Base-by-base conservation (phyloP, 306 rosid species). In the Lagenaria siceraria region DNA sequence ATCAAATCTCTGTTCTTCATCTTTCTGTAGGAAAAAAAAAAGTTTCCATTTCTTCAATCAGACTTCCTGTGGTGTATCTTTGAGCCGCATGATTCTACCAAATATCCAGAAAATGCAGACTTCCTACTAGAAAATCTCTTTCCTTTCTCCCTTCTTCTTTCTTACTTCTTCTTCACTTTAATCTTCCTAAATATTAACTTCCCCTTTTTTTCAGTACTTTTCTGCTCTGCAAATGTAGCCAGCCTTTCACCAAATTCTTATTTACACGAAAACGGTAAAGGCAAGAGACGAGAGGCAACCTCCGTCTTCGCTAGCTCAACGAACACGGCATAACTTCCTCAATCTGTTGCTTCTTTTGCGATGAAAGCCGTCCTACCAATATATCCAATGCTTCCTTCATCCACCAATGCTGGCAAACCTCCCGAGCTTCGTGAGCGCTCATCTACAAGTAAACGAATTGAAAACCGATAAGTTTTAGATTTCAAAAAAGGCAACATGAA, bases 391-490 rank as follows among this genome's bases (percentile, higher is more conserved):
- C 98, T 46, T 93, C 98, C 80, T 90, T 93, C 98, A 93, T 93
- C 98, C 98, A 93, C 97, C 87, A 80, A 85, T 91, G 97, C 77
- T 86, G 89, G 80, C 98, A 93, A 51, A 82, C 94, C 63, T 91
- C 92, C 66, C 88, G 88, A 42, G 98, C 98, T 77, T 91, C 96
- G 0, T 15, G 17, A 17, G 85, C 97, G 31, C 88, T 88, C 96
- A 93, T 91, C 98, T 93, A 49, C 33, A 77, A 63, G 33, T 33
- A 46, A 10, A 15, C 17, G 1, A 68, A 74, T 59, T n/a, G 21
- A 42, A 40, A 0, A 22, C 7, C 10, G n/a, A 12, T 0, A 12
- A 15, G 8, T 27, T 5, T 71, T 52, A 46, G 62, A 79, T 33
- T 8, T 49, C 4, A 7, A 21, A 54, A 29, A 52, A 10, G 49